phyloP scores from a whole-genome alignment of 2,329 filamentous ascomycete species.

The Xylaria sp. region DNA sequence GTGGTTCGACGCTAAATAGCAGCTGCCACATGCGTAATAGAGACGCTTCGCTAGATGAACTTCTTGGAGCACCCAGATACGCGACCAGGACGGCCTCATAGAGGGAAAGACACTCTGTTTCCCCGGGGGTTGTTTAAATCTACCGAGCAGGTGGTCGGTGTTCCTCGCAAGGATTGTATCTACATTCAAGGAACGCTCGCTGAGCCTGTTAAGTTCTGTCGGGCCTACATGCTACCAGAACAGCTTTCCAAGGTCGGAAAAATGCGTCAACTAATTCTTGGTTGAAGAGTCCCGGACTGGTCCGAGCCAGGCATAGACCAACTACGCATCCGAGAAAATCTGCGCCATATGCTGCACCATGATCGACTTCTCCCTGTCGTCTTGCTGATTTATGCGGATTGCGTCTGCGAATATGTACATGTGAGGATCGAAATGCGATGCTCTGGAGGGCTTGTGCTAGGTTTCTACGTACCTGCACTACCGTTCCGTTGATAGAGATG shows the following conservation, averaged over 20 bases:
- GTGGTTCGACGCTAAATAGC: background rate
- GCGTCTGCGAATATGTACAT: slow-evolving; percentile 26
- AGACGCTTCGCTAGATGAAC: slow-evolving; percentile 26
- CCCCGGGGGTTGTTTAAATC: slow-evolving; percentile 5
- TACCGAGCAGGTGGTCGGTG: background rate
- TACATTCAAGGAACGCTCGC: slow-evolving; percentile 12
- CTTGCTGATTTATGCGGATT: slow-evolving; percentile 33
- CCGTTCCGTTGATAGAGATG: slow-evolving; percentile 23
- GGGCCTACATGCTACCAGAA: slow-evolving; percentile 28
- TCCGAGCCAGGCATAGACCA: slow-evolving; percentile 31
- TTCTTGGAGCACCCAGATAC: slow-evolving; percentile 36
- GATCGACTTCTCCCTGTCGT: slow-evolving; percentile 25
- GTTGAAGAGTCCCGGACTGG: slow-evolving; percentile 9
- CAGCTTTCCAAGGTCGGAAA: slow-evolving; percentile 10
- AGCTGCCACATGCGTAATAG: slow-evolving; percentile 23
- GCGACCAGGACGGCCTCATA: slow-evolving; percentile 20
- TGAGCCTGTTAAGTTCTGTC: background rate
- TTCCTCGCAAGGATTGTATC: slow-evolving; percentile 16
- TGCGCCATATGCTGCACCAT: slow-evolving; percentile 28
- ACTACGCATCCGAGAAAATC: slow-evolving; percentile 25
- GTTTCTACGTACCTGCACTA: slow-evolving; percentile 9
- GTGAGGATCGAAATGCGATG: slow-evolving; percentile 9
- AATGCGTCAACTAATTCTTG: slow-evolving; percentile 14
- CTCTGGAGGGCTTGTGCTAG: slow-evolving; percentile 20
- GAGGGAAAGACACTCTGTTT: slow-evolving; percentile 22